Percentiles rank a stretch among this genome's conserved stretches.
These are phyloP conservation scores for Zygosaccharomyces sapae DNA, from an alignment of 1,139 yeast species.

Conservation along the genomic window DNA sequence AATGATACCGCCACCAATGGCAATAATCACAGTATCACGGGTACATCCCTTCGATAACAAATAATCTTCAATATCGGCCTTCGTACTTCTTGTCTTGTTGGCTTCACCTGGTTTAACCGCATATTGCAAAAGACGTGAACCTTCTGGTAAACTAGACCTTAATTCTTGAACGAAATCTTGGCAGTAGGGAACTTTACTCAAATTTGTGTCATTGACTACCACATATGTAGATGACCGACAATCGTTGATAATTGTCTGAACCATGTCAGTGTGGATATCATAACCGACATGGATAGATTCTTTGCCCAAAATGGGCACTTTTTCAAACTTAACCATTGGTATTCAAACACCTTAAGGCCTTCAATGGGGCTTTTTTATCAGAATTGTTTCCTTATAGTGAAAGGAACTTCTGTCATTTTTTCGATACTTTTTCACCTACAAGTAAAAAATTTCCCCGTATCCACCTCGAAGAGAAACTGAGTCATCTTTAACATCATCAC, in stretches of 20 bases:
- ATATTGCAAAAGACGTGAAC: constrained; percentile 65
- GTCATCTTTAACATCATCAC: background rate
- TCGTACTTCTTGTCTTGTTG: constrained; percentile 80
- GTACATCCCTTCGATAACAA: constrained; percentile 84
- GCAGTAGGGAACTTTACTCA: constrained; percentile 64
- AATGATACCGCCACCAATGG: constrained; percentile 97
- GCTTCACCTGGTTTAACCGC: constrained; percentile 91
- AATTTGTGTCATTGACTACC: constrained; percentile 79
- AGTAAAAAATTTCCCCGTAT: background rate
- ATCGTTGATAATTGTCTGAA: constrained; percentile 56
- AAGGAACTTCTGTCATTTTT: background rate
- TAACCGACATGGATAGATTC: constrained; percentile 91
- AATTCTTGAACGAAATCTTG: constrained; percentile 40
- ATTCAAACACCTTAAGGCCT: background rate
- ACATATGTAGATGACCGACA: constrained; percentile 88
- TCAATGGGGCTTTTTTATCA: background rate
- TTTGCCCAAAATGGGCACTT: constrained; percentile 71
- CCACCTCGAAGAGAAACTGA: background rate
- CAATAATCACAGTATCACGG: constrained; percentile 88
- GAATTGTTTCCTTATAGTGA: background rate
- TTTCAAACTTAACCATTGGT: constrained; percentile 32
- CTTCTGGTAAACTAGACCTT: constrained; percentile 40
- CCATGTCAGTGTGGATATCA: constrained; percentile 72
- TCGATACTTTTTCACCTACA: background rate
- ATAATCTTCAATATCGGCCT: constrained; percentile 90